phyloP scores from a whole-genome alignment of 441 rosid species.

The Geranium incanum region DNA sequence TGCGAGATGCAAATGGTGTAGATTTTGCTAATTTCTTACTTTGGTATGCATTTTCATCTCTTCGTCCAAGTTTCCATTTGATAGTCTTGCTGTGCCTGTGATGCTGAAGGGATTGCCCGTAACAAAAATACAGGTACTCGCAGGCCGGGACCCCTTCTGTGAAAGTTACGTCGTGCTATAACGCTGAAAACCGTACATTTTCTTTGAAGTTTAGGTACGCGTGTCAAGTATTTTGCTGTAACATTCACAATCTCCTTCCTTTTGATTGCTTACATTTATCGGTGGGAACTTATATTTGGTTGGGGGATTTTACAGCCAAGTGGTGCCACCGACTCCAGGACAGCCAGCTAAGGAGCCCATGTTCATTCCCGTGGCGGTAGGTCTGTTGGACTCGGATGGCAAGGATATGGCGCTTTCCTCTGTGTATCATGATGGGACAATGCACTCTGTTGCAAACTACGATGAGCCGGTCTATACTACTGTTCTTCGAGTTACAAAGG shows the following conservation, averaged over 20 bases:
- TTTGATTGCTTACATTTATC: conserved; percentile 7
- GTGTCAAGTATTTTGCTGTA: conserved; percentile 4
- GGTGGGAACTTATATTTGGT: conserved; percentile 11
- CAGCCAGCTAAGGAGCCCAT: conserved; percentile 84
- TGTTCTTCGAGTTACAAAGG: conserved; percentile 84
- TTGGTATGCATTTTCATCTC: conserved; percentile 42
- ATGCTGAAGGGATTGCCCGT: conserved; percentile 12
- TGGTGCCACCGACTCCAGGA: conserved; percentile 80
- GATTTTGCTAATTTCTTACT: conserved; percentile 85
- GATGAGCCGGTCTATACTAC: conserved; percentile 44
- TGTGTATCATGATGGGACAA: conserved; percentile 54
- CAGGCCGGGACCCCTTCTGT: conserved; percentile 95
- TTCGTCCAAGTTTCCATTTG: conserved; percentile 10
- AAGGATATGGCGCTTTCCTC: conserved; percentile 72
- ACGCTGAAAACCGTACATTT: conserved; percentile 64
- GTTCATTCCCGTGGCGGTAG: conserved; percentile 81
- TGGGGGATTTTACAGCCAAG: conserved; percentile 53
- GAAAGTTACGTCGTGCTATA: conserved; percentile 67
- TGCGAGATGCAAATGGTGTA: conserved; percentile 91
- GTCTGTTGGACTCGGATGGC: conserved; percentile 73
- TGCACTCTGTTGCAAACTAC: conserved; percentile 41
- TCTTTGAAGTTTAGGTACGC: conserved; percentile 79
- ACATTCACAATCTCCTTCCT: not conserved
- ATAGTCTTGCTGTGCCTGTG: conserved; percentile 3
- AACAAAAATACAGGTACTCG: conserved; percentile 59